Evolutionary conservation across 2,329 filamentous ascomycete species (phyloP).

Genomic region (Fusarium nisikadoi): DNA sequence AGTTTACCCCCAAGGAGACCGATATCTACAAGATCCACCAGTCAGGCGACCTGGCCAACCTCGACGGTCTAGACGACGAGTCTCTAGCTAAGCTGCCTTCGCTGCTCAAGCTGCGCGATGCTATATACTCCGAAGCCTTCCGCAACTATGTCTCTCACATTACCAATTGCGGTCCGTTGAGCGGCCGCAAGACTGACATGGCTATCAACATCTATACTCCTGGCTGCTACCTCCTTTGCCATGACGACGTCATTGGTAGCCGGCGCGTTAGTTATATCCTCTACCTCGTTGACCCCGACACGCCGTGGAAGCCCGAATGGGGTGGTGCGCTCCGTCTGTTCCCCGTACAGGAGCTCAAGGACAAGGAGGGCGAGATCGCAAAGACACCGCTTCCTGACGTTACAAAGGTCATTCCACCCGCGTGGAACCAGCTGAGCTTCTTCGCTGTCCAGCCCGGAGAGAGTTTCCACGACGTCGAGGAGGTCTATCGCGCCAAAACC

Average conservation of each 20-base stretch:
- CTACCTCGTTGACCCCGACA: slow-evolving; percentile 93
- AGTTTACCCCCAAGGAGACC: slow-evolving; percentile 98
- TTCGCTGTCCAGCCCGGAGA: slow-evolving; percentile 98
- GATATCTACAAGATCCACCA: slow-evolving; percentile 99
- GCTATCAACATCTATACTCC: slow-evolving; percentile 99
- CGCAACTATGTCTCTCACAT: slow-evolving; percentile 88
- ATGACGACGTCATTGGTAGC: slow-evolving; percentile 99
- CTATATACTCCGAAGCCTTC: slow-evolving; percentile 90
- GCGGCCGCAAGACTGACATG: slow-evolving; percentile 97
- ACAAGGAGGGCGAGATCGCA: slow-evolving; percentile 76
- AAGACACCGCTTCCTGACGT: slow-evolving; percentile 83
- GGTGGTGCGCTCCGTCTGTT: slow-evolving; percentile 91
- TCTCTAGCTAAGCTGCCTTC: slow-evolving; percentile 88
- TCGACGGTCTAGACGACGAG: slow-evolving; percentile 90
- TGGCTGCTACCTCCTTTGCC: slow-evolving; percentile 93
- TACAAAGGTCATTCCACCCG: slow-evolving; percentile 86
- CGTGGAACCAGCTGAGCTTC: slow-evolving; percentile 98
- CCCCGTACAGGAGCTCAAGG: slow-evolving; percentile 71
- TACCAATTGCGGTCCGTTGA: slow-evolving; percentile 86
- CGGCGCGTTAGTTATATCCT: slow-evolving; percentile 96
- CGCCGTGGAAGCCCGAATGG: slow-evolving; percentile 90
- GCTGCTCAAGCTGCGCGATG: slow-evolving; percentile 90
- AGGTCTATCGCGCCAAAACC: slow-evolving; percentile 81
- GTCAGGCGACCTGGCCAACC: slow-evolving; percentile 95
- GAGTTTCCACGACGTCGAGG: slow-evolving; percentile 98